Conservation (phyloP, 306 rosid genomes). For the Dryas drummondii region DNA sequence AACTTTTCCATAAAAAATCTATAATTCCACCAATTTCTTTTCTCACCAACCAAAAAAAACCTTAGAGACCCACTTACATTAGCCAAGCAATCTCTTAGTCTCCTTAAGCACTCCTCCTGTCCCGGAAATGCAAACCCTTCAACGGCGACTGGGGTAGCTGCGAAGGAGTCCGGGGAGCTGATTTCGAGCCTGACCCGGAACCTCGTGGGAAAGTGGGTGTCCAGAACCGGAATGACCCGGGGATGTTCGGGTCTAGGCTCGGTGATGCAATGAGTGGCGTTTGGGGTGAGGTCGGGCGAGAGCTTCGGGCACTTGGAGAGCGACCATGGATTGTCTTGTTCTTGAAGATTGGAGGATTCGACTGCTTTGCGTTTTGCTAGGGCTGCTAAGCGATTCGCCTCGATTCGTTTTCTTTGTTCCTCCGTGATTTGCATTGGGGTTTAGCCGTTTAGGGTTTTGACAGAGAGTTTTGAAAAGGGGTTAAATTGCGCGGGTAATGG, state of each 20-base stretch:
- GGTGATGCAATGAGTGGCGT: not conserved
- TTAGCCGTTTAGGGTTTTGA: conserved; percentile 4
- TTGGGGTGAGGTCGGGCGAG: conserved; percentile 28
- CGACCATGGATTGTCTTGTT: conserved; percentile 43
- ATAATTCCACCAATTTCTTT: not conserved
- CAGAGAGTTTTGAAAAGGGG: not conserved
- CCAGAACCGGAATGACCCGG: not conserved
- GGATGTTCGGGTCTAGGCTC: not conserved
- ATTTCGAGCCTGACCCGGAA: conserved; percentile 74
- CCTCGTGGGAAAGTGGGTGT: conserved; percentile 19
- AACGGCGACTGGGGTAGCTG: conserved; percentile 46
- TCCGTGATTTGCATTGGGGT: conserved; percentile 62
- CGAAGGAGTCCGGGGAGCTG: conserved; percentile 72
- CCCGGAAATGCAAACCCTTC: conserved; percentile 44
- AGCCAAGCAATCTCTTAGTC: conserved; percentile 42
- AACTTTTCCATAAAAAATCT: not conserved
- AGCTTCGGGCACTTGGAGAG: conserved; percentile 78
- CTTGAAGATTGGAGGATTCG: conserved; percentile 35
- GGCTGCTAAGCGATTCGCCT: conserved; percentile 77
- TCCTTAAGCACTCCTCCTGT: conserved; percentile 39
- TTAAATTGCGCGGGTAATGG: conserved; percentile 6
- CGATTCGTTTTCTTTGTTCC: conserved; percentile 62
- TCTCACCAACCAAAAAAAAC: not conserved
- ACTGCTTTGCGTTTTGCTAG: conserved; percentile 71
- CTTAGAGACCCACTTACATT: conserved; percentile 34